Evolutionary conservation across 2,329 filamentous ascomycete genomes (phyloP).

Genomic region (Aspergillus melleus): DNA sequence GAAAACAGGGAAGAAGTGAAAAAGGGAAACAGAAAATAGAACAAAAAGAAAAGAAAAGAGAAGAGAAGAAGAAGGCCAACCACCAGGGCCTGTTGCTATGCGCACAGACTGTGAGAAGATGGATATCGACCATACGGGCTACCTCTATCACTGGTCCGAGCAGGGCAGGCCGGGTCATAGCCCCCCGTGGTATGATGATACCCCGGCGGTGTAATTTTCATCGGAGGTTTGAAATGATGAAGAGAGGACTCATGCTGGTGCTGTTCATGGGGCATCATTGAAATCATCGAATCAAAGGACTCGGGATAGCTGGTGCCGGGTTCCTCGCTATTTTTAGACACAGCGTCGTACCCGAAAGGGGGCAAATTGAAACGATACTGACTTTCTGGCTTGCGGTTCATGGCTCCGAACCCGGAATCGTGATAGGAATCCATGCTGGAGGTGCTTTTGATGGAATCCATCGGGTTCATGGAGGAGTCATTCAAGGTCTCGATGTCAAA

Average conservation of each 20-base stretch:
- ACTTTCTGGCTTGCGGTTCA: conserved; percentile 27
- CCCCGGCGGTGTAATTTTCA: conserved; percentile 22
- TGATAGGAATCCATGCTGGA: conserved; percentile 37
- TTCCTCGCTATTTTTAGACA: conserved; percentile 26
- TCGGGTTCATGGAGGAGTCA: conserved; percentile 40
- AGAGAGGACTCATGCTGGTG: conserved; percentile 19
- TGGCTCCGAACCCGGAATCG: conserved; percentile 28
- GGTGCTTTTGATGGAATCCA: conserved; percentile 38
- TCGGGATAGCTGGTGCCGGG: conserved; percentile 27
- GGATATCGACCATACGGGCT: conserved; percentile 34
- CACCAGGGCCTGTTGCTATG: conserved; percentile 21
- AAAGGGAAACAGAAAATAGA: conserved; percentile 4
- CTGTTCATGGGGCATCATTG: conserved; percentile 29
- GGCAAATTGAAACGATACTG: conserved; percentile 26
- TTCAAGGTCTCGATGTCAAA: conserved; percentile 39
- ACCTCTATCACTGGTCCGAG: conserved; percentile 20
- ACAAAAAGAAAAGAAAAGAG: background rate
- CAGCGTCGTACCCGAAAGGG: conserved; percentile 28
- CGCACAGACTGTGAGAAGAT: conserved; percentile 37
- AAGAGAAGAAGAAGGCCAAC: conserved; percentile 12
- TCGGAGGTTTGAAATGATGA: conserved; percentile 29
- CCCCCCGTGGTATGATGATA: conserved; percentile 27
- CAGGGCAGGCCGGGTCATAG: conserved; percentile 34
- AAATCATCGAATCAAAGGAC: conserved; percentile 32
- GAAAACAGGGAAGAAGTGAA: conserved; percentile 6